Evolutionary conservation across 768 basidiomycete species (phyloP), one percentile per base, ranked within the genome.

Genomic region (Baorangia bicolor): DNA sequence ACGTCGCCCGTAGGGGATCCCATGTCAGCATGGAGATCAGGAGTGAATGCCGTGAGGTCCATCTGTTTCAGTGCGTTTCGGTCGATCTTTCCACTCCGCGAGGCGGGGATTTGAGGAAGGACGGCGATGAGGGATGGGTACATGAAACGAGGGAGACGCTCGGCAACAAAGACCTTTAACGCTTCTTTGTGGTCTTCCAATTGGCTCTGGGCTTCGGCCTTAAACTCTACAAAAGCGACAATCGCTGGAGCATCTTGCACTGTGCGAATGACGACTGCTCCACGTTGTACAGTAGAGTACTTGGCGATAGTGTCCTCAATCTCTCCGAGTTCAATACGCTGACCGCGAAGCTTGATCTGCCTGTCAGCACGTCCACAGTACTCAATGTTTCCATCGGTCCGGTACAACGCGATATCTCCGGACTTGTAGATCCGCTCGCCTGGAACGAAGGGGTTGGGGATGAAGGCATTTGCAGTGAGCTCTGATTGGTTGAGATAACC

Each of bases 271-370:
- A 69, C 51, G 34, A 66, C 67, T 5, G 61, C 65, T 27, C 54
- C 59, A 10, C 65, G 61, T 44, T 58, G 58, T 9, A 67, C 61
- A n/a, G 40, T 33, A 3, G 60, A 33, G 39, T 58, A 65, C 42
- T 69, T 70, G 46, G 57, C 57, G 14, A 70, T 69, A 1, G 69
- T 68, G 39, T 64, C 62, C 59, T 73, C 71, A 16, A 73, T 64
- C 54, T 73, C 71, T 14, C 69, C 67, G 13, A 69, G 66, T 40
- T 73, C 71, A n/a, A 73, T 66, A 25, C 72, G 69, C 25, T 64
- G 67, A 27, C 72, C 71, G 8, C 69, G 67, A 53, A 73, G 61
- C 55, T 73, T 73, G 52, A 73, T 64, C 40, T 73, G 71, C 35
- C 70, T 62, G 63, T 73, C 72, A 16, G 61, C 60, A 27, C 72